Base-by-base conservation (phyloP, 768 basidiomycete genomes). In the Kwoniella heveanensis region DNA sequence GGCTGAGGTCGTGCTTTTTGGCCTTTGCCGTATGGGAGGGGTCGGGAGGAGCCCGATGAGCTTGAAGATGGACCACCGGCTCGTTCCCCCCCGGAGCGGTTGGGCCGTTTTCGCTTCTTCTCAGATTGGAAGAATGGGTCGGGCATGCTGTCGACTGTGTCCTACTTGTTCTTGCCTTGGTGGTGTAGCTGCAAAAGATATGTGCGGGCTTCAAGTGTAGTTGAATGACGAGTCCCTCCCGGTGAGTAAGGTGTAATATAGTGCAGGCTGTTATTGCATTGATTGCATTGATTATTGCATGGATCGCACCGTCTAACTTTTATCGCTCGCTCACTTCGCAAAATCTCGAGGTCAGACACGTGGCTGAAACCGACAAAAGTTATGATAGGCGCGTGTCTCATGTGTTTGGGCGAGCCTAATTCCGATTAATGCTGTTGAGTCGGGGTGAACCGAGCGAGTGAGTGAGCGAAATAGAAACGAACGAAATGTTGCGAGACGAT, bases 121-220 rank as follows among this genome's bases (percentile, higher is more conserved):
- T 80, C 72, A 25, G 72, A 76, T 26, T 86, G 82, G 81, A 93
- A 92, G 83, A 93, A 93, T 13, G 88, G 81, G 83, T 92, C 90
- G 30, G 89, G 88, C 90, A 92, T 92, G 47, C 13, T 26, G 3
- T 44, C 4, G 6, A 9, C n/a, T n/a, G n/a, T n/a, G n/a, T n/a
- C n/a, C n/a, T n/a, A n/a, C n/a, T n/a, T n/a, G n/a, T n/a, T n/a
- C n/a, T n/a, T n/a, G n/a, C n/a, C n/a, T n/a, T n/a, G n/a, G n/a
- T n/a, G n/a, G n/a, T n/a, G n/a, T n/a, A n/a, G n/a, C n/a, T n/a
- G n/a, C n/a, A n/a, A n/a, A n/a, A n/a, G n/a, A n/a, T n/a, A n/a
- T n/a, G n/a, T n/a, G n/a, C n/a, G n/a, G n/a, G n/a, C n/a, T n/a
- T n/a, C n/a, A n/a, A n/a, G n/a, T n/a, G n/a, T n/a, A n/a, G n/a